These are phyloP conservation scores for Peniophora sp. DNA, from an alignment of 1,284 basidiomycete genomes.

Conservation along the genomic window DNA sequence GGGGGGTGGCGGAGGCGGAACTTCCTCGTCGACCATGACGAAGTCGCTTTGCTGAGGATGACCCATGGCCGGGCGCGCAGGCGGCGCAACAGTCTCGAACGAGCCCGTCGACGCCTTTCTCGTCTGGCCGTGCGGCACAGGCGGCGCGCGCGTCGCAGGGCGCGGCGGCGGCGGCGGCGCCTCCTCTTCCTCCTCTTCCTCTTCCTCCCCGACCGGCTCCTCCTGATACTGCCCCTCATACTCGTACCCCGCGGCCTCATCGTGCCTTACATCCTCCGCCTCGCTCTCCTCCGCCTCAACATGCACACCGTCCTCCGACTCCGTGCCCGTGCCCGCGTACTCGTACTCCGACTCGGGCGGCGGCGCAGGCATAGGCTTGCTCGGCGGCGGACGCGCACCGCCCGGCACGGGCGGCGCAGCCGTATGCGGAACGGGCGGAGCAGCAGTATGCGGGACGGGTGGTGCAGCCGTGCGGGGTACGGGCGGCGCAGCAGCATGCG, in stretches of 20 bases:
- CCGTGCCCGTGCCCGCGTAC: constrained; percentile 27
- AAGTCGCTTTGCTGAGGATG: constrained; percentile 14
- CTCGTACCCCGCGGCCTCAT: constrained; percentile 28
- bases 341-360: constrained; percentile 32
- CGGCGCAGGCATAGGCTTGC: too few species aligned
- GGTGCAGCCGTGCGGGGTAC: constrained; percentile 12
- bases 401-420: constrained; percentile 17
- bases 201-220: constrained; percentile 20
- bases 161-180: constrained; percentile 36
- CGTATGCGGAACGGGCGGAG: constrained; percentile 20
- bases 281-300: constrained; percentile 64
- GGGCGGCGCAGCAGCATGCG: constrained; percentile 19
- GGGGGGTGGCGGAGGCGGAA: constrained; percentile 31
- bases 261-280: constrained; percentile 52
- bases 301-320: constrained; percentile 50
- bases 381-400: constrained; percentile 9
- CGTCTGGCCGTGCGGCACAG: neutral
- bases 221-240: constrained; percentile 18
- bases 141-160: neutral
- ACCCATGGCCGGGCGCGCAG: constrained; percentile 9
- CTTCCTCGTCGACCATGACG: constrained; percentile 20
- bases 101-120: constrained; percentile 5
- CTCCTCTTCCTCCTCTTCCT: constrained; percentile 39
- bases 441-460: constrained; percentile 11
- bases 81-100: constrained; percentile 9